phyloP scores from a whole-genome alignment of 345 rosid species.

The Gossypium sturtianum region DNA sequence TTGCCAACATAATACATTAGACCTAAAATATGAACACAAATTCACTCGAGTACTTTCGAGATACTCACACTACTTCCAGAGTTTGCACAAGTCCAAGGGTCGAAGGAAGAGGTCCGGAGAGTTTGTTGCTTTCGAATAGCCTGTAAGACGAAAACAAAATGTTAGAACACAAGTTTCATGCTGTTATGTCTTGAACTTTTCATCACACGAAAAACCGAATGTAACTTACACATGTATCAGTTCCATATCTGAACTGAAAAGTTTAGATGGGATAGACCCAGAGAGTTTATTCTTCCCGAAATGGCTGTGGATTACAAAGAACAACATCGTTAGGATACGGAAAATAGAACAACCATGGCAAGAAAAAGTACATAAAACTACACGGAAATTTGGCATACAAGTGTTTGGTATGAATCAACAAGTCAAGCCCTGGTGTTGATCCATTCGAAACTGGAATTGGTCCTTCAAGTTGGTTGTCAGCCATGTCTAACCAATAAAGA shows the following conservation, averaged over 20 bases:
- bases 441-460: constrained; percentile 69
- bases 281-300: constrained; percentile 65
- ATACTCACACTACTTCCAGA: constrained; percentile 72
- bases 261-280: constrained; percentile 48
- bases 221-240: constrained; percentile 75
- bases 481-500: constrained; percentile 82
- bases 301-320: constrained; percentile 44
- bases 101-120: constrained; percentile 51
- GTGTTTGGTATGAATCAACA: constrained; percentile 59
- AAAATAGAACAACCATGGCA: background rate
- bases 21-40: background rate
- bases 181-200: background rate
- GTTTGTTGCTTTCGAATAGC: constrained; percentile 67
- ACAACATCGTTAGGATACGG: background rate
- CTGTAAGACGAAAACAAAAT: constrained; percentile 27
- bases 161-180: background rate
- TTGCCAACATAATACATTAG: constrained; percentile 10
- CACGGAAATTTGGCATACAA: constrained; percentile 47
- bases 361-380: background rate
- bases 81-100: constrained; percentile 53
- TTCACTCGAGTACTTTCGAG: background rate
- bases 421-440: constrained; percentile 68
- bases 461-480: constrained; percentile 72
- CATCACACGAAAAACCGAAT: background rate
- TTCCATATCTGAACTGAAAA: constrained; percentile 61